Base-by-base conservation (phyloP, 257 asterid genomes). In the Solanum sitiens region DNA sequence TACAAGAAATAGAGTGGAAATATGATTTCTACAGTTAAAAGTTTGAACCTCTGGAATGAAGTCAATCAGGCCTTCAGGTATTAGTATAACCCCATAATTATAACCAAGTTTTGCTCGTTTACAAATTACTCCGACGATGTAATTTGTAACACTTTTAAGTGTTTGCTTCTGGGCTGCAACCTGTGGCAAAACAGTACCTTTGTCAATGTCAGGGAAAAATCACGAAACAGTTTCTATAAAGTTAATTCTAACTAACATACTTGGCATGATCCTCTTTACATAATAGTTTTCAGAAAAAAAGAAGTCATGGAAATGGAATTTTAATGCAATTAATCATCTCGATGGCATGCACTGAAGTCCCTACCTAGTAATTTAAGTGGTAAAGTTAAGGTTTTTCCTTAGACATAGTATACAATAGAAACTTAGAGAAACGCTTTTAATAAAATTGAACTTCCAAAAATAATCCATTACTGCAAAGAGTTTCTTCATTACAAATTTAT, bases 31-130 rank as follows among this genome's bases (percentile, higher is more conserved):
- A 79, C 11, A 79, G 27, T 47, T 45, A 20, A 47, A 47, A 27
- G 27, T 45, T 45, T 45, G 59, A 82, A 97, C 99, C 98, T 97
- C 99, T 5, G 99, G 99, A 88, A 97, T 97, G 91, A 97, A 97
- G 91, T 97, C 99, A 20, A 97, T 97, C 30, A 97, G 93, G 87
- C 99, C 99, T 92, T 97, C 99, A 2, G 99, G 99, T 74, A 96
- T 97, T 85, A 97, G 98, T 77, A 97, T 95, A 88, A 97, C 99
- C 85, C 99, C 99, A 90, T 97, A 97, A 89, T 97, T 95, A 89
- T 91, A 94, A 47, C 99, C 99, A 87, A 92, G 90, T 86, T 92
- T 96, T 9, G 99, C 96, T 85, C 99, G 99, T 91, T 97, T 95
- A 90, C 95, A 89, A 84, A 97, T 91, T 84, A 96, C 93, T 89